Percentiles rank a stretch among this genome's conserved stretches.
phyloP scores from a whole-genome alignment of 257 asterid species.

The Handroanthus guayacan region DNA sequence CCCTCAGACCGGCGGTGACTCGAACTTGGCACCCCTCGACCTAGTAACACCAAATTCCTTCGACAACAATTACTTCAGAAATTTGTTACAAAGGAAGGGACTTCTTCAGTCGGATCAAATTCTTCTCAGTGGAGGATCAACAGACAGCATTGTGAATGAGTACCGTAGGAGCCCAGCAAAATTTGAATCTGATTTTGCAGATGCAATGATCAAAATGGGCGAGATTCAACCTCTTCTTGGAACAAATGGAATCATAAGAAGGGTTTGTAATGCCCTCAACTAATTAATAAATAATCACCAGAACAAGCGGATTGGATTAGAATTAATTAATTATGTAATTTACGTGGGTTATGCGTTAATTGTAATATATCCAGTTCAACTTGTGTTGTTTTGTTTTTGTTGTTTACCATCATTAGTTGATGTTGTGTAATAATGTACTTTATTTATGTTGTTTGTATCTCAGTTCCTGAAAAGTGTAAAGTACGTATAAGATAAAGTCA shows the following conservation, averaged over 20 bases:
- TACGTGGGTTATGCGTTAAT: not conserved
- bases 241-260: slow-evolving; percentile 45
- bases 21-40: slow-evolving; percentile 51
- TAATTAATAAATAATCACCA: not conserved
- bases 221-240: slow-evolving; percentile 49
- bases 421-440: not conserved
- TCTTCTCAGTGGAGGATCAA: slow-evolving; percentile 34
- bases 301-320: too few species aligned
- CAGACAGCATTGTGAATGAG: slow-evolving; percentile 31
- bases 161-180: slow-evolving; percentile 28
- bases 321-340: too few species aligned
- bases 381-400: not conserved
- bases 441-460: too few species aligned
- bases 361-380: not conserved
- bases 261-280: slow-evolving; percentile 43
- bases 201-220: slow-evolving; percentile 51
- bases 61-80: slow-evolving; percentile 51
- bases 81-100: slow-evolving; percentile 44
- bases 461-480: too few species aligned
- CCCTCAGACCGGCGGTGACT: slow-evolving; percentile 47
- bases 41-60: slow-evolving; percentile 55
- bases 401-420: not conserved
- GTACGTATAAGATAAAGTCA: too few species aligned
- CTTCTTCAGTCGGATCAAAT: slow-evolving; percentile 56
- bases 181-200: slow-evolving; percentile 45